Percentiles rank a stretch among this genome's conserved stretches.
These are phyloP conservation scores for Pseudogymnoascus sp. DNA, from an alignment of 2,329 filamentous ascomycete species.

Conservation along the genomic window DNA sequence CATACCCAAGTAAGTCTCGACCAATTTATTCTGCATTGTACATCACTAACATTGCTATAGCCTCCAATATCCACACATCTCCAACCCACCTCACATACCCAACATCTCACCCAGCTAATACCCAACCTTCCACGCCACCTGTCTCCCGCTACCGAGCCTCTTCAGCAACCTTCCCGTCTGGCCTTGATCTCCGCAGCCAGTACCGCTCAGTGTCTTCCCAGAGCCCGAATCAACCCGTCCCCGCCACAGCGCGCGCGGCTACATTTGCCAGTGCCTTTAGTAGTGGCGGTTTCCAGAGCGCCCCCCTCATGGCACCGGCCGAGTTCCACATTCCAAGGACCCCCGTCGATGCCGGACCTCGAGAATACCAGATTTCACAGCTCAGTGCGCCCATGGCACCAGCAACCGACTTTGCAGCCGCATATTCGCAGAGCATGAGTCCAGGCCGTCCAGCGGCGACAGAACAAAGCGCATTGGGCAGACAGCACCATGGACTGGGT, in stretches of 20 bases:
- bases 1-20: slow-evolving; percentile 42
- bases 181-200: slow-evolving; percentile 38
- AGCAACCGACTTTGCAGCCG: slow-evolving; percentile 39
- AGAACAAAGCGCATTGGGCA: slow-evolving; percentile 18
- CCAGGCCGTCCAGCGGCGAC: slow-evolving; percentile 11
- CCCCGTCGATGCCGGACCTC: slow-evolving; percentile 30
- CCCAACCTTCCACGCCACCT: slow-evolving; percentile 33
- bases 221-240: slow-evolving; percentile 14
- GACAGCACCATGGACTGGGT: slow-evolving; percentile 8
- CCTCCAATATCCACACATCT: slow-evolving; percentile 37
- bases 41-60: slow-evolving; percentile 27
- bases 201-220: slow-evolving; percentile 32
- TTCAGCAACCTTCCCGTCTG: slow-evolving; percentile 38
- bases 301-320: slow-evolving; percentile 45
- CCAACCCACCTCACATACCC: slow-evolving; percentile 44
- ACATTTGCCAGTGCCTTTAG: slow-evolving; percentile 37
- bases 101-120: slow-evolving; percentile 32
- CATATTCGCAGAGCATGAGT: slow-evolving; percentile 21
- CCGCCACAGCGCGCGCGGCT: slow-evolving; percentile 29
- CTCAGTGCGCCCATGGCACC: slow-evolving; percentile 47
- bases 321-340: slow-evolving; percentile 43
- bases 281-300: slow-evolving; percentile 43
- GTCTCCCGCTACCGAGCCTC: slow-evolving; percentile 42
- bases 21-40: slow-evolving; percentile 13
- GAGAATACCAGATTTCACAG: slow-evolving; percentile 45